Base-by-base conservation (phyloP, 768 basidiomycete genomes). In the Boletus huronensis region DNA sequence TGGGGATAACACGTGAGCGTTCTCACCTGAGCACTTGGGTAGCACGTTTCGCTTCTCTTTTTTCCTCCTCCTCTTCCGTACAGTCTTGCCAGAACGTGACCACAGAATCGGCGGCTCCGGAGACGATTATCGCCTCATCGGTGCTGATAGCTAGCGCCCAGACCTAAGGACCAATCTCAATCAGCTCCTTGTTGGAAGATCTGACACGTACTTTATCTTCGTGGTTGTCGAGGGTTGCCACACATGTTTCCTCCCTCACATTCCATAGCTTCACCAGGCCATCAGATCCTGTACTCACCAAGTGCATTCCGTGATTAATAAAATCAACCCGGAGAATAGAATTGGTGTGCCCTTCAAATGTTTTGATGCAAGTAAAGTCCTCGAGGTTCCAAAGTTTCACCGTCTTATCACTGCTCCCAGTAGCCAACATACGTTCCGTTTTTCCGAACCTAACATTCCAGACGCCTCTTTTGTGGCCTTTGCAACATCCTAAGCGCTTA, bases 321-420 rank as follows among this genome's bases (percentile, higher is more conserved):
- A 97, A 98, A 64, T 94, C 93, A 29, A 98, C 91, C 48, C 95
- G 77, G 50, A 99, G 73, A 31, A 99, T 93, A 13, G 97, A 97
- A 71, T 98, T 98, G 8, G 93, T 93, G 70, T 99, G 97, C 0
- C 97, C 97, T 73, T 99, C 97, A 63, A 98, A 94, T 21, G 97
- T 98, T 79, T 93, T 84, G 57, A 98, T 68, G 69, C 97, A 99
- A 25, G 90, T 83, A 72, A 87, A 97, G 67, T 98, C 93, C 58
- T 95, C 90, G 59, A 98, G 70, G 71, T 79, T 93, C 97, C 97
- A 99, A 31, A 99, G 72, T 69, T 88, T 92, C 60, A 98, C 82
- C 0, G 94, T 94, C 72, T 91, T 90, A 73, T 99, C 97, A 4
- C 94, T 94, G 58, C 94, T 96, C 38, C 92, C 96, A 9, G 91